These are phyloP conservation scores for Chaetomium olivaceum DNA, from an alignment of 2,329 filamentous ascomycete genomes.

Conservation along the genomic window DNA sequence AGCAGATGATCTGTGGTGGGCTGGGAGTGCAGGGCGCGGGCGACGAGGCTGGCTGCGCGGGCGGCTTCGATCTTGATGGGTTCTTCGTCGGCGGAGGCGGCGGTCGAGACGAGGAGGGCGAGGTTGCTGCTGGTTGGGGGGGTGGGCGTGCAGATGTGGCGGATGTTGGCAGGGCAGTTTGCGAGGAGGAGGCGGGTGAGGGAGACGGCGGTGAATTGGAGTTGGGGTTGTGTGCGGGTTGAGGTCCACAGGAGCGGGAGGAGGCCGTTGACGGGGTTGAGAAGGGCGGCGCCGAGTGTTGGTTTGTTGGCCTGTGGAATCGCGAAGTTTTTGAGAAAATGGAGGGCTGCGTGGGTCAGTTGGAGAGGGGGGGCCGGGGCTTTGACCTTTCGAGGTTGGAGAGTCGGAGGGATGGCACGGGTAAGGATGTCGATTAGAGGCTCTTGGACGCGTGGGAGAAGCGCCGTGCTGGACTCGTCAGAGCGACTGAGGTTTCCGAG, in stretches of 20 bases:
- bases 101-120: slow-evolving; percentile 44
- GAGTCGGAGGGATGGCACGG: slow-evolving; percentile 38
- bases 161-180: slow-evolving; percentile 54
- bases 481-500: slow-evolving; percentile 64
- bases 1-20: slow-evolving; percentile 4
- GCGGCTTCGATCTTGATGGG: slow-evolving; percentile 63
- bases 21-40: slow-evolving; percentile 54
- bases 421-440: slow-evolving; percentile 50
- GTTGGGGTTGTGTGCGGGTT: slow-evolving; percentile 51
- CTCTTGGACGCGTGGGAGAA: slow-evolving; percentile 49
- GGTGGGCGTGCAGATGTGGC: slow-evolving; percentile 47
- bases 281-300: slow-evolving; percentile 48
- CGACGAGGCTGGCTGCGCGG: slow-evolving; percentile 54
- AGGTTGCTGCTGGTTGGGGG: slow-evolving; percentile 40
- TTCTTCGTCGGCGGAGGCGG: slow-evolving; percentile 49
- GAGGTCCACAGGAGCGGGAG: slow-evolving; percentile 57
- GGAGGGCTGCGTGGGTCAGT: slow-evolving; percentile 57
- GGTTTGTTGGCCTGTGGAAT: slow-evolving; percentile 58
- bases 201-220: slow-evolving; percentile 62
- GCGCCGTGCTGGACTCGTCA: slow-evolving; percentile 52
- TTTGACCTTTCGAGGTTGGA: slow-evolving; percentile 38
- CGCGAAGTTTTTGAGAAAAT: slow-evolving; percentile 65
- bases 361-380: slow-evolving; percentile 39
- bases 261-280: slow-evolving; percentile 41
- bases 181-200: slow-evolving; percentile 58